phyloP scores from a whole-genome alignment of 2,329 filamentous ascomycete genomes.

The Plectosphaerella plurivora region DNA sequence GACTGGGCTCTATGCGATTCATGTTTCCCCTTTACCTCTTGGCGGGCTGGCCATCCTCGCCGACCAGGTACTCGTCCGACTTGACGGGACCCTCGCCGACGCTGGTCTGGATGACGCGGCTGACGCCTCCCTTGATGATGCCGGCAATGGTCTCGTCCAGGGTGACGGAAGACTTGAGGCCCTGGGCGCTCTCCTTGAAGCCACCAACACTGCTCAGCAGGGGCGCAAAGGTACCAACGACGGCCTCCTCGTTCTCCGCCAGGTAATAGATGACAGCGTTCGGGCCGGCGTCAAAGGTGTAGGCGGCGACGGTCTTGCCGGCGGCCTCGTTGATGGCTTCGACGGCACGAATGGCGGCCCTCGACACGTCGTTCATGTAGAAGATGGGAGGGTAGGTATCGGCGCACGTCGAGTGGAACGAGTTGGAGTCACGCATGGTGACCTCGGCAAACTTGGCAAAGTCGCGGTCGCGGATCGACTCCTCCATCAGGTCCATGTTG shows the following conservation, averaged over 20 bases:
- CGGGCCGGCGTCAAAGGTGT: conserved; percentile 95
- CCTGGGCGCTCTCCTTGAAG: conserved; percentile 59
- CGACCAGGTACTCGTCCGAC: conserved; percentile 73
- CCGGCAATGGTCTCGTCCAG: conserved; percentile 63
- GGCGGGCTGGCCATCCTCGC: conserved; percentile 54
- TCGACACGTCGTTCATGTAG: conserved; percentile 93
- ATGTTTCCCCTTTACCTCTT: conserved; percentile 16
- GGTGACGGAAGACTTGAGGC: conserved; percentile 49
- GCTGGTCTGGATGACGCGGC: conserved; percentile 82
- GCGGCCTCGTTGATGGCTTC: conserved; percentile 81
- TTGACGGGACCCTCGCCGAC: conserved; percentile 86
- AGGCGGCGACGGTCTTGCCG: conserved; percentile 79
- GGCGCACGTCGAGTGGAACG: conserved; percentile 90
- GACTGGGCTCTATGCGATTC: too few relatives aligned
- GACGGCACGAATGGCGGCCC: conserved; percentile 81
- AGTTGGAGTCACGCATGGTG: conserved; percentile 96
- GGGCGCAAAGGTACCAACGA: conserved; percentile 74
- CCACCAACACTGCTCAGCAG: conserved; percentile 61
- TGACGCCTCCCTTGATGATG: conserved; percentile 72
- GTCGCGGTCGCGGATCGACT: conserved; percentile 71
- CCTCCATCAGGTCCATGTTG: conserved; percentile 81
- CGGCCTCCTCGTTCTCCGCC: conserved; percentile 66
- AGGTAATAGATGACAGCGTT: conserved; percentile 97
- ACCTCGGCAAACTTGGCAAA: conserved; percentile 84
- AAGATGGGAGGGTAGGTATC: conserved; percentile 98